Percentiles rank a stretch among this genome's conserved stretches.
These are phyloP conservation scores for Marchantia polymorpha DNA, from an alignment of 225 moss, liverwort and hornwort genomes.

Conservation along the genomic window DNA sequence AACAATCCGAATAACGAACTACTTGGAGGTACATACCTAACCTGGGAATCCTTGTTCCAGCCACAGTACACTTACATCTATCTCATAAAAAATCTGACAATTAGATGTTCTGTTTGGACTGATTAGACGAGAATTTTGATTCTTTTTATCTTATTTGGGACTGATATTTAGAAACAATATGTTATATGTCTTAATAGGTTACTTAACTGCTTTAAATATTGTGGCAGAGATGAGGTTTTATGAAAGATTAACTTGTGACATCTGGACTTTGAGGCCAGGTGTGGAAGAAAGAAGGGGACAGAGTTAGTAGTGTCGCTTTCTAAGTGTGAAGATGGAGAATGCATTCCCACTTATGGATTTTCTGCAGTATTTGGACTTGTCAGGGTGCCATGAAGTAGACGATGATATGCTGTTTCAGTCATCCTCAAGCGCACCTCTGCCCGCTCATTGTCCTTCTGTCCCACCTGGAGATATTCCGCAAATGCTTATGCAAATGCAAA, in stretches of 20 bases:
- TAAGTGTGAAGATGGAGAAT: constrained; percentile 18
- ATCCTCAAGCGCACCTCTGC: constrained; percentile 38
- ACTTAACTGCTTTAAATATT: too few relatives aligned
- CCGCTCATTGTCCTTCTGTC: not conserved
- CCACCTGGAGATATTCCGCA: not conserved
- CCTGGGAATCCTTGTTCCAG: not conserved
- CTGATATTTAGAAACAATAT: too few relatives aligned
- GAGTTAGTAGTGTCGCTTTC: not conserved
- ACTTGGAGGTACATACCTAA: constrained; percentile 27
- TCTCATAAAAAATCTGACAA: not conserved
- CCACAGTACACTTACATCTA: not conserved
- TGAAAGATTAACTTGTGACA: not conserved
- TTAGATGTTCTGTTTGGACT: not conserved
- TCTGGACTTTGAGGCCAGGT: not conserved
- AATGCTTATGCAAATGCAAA: too few relatives aligned
- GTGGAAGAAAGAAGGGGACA: not conserved
- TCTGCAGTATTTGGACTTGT: constrained; percentile 64
- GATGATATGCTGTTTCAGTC: constrained; percentile 50
- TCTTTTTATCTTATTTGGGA: too few relatives aligned
- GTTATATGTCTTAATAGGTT: too few relatives aligned
- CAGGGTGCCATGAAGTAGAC: constrained; percentile 64
- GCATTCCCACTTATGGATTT: not conserved
- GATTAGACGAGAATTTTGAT: not conserved
- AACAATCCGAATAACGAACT: constrained; percentile 34
- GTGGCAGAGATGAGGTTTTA: too few relatives aligned